phyloP scores from a whole-genome alignment of 140 eudicot species.

The Senecio squalidus region DNA sequence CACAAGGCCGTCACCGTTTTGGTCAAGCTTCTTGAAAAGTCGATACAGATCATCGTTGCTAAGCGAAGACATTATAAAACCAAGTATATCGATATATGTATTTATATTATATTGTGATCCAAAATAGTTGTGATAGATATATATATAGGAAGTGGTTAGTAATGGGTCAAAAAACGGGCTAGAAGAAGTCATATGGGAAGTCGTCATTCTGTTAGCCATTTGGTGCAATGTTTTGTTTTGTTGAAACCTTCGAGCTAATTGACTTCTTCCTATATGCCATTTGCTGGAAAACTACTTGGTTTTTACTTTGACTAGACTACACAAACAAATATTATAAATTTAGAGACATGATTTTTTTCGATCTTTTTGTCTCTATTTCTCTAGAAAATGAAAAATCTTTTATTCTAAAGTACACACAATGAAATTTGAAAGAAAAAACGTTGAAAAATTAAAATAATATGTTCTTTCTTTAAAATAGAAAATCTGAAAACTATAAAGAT shows the following conservation, averaged over 20 bases:
- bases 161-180: conserved; percentile 13
- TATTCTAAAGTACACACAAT: too few relatives aligned
- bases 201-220: conserved; percentile 4
- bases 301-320: conserved; percentile 14
- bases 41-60: conserved; percentile 43
- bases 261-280: not conserved
- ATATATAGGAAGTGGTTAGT: conserved; percentile 2
- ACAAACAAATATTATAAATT: too few relatives aligned
- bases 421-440: too few relatives aligned
- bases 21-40: conserved; percentile 58
- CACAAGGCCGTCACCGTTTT: conserved; percentile 36
- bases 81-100: not conserved
- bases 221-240: conserved; percentile 26
- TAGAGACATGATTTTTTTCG: too few relatives aligned
- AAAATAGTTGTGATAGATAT: not conserved
- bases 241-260: not conserved
- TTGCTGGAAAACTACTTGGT: not conserved
- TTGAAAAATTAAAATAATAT: too few relatives aligned
- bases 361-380: too few relatives aligned
- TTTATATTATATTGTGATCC: not conserved
- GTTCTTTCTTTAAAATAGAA: too few relatives aligned
- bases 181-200: conserved; percentile 16
- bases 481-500: too few relatives aligned
- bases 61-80: conserved; percentile 38
- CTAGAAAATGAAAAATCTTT: too few relatives aligned